Evolutionary conservation across 2,329 filamentous ascomycete species (phyloP).

Genomic region (Nigrospora sphaerica): DNA sequence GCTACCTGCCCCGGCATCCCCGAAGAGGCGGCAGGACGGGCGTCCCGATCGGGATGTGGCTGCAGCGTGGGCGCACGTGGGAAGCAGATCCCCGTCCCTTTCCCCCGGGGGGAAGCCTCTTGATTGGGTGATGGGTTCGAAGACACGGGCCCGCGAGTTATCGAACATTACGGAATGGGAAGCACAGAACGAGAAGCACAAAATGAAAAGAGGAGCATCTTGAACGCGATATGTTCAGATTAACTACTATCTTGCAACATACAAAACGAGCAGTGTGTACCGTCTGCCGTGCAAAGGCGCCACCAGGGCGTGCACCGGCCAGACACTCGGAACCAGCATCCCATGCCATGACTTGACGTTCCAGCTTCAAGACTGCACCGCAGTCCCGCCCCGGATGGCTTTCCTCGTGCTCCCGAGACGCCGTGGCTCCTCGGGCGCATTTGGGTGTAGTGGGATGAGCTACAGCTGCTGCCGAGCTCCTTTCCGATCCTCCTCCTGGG

Average conservation of each 20-base stretch:
- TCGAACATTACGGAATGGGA: too few species aligned
- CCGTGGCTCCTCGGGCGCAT: not conserved
- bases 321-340: slow-evolving; percentile 5
- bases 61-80: too few species aligned
- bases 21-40: too few species aligned
- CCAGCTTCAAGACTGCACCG: slow-evolving; percentile 1
- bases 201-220: not conserved
- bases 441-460: slow-evolving; percentile 6
- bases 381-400: slow-evolving; percentile 1
- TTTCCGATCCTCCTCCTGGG: slow-evolving; percentile 1
- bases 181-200: too few species aligned
- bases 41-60: too few species aligned
- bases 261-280: not conserved
- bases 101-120: too few species aligned
- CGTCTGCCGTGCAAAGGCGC: not conserved
- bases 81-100: too few species aligned
- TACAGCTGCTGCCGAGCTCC: slow-evolving; percentile 2
- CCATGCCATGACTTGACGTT: slow-evolving; percentile 2
- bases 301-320: slow-evolving; percentile 2
- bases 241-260: slow-evolving; percentile 6
- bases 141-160: too few species aligned
- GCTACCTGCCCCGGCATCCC: too few species aligned
- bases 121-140: too few species aligned
- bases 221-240: slow-evolving; percentile 4
- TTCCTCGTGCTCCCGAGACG: not conserved